These are phyloP conservation scores for Colletotrichum sp. DNA, from an alignment of 2,329 filamentous ascomycete genomes.

Conservation along the genomic window DNA sequence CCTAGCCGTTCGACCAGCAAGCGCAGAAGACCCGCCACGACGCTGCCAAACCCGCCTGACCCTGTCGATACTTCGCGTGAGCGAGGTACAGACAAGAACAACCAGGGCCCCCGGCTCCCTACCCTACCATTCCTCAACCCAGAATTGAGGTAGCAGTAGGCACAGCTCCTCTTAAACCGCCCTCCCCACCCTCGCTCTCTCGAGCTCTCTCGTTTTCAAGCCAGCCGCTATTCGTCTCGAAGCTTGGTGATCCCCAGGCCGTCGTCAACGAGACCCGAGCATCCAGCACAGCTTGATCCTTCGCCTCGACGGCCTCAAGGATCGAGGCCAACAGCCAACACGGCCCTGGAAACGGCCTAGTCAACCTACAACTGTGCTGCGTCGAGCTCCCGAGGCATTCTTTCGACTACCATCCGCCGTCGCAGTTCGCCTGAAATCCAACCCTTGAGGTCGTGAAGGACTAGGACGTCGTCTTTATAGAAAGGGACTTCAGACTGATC, in stretches of 20 bases:
- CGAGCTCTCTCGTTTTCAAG: slow-evolving; percentile 20
- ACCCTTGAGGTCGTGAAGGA: background rate
- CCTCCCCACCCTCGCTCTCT: slow-evolving; percentile 30
- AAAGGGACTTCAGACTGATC: slow-evolving; percentile 21
- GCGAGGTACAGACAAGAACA: slow-evolving; percentile 9
- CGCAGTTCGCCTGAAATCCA: background rate
- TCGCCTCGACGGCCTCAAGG: slow-evolving; percentile 9
- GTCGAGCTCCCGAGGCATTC: slow-evolving; percentile 27
- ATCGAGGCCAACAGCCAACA: slow-evolving; percentile 4
- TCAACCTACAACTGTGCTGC: slow-evolving; percentile 13
- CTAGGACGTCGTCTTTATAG: background rate
- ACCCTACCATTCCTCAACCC: background rate
- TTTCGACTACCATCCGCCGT: slow-evolving; percentile 8
- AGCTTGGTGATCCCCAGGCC: slow-evolving; percentile 27
- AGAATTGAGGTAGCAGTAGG: slow-evolving; percentile 16
- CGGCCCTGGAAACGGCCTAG: background rate
- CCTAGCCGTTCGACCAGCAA: slow-evolving; percentile 6
- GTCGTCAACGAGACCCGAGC: slow-evolving; percentile 24
- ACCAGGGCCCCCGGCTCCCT: slow-evolving; percentile 22
- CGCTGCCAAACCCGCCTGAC: slow-evolving; percentile 5
- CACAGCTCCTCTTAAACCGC: slow-evolving; percentile 35
- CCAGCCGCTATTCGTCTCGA: slow-evolving; percentile 25
- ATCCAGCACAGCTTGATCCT: slow-evolving; percentile 19
- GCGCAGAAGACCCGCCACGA: slow-evolving; percentile 1
- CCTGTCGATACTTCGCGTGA: slow-evolving; percentile 15